Base-by-base conservation (phyloP, 1,284 basidiomycete species). In the Salmacisia buchloeana region DNA sequence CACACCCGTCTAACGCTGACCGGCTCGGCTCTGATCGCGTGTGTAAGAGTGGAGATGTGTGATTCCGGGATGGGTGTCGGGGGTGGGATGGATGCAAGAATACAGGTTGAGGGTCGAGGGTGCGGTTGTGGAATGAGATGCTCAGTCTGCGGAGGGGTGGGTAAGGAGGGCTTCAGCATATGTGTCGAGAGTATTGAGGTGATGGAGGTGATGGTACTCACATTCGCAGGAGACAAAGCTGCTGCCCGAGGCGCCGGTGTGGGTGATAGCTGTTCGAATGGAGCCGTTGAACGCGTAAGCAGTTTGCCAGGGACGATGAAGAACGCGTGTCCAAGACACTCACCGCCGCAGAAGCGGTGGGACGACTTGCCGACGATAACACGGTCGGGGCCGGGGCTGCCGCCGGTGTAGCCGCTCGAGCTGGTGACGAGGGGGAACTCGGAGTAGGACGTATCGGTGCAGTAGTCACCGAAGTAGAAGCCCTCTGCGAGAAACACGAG, bases 351-450 rank as follows among this genome's bases (percentile, higher is more conserved):
- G 63, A 70, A 71, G 33, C 46, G 58, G 39, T 66, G 63, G 41
- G 63, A 60, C 58, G 63, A 49, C 49, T 35, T 45, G 54, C 66
- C 65, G 62, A 70, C 70, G 56, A 73, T 59, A 39, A 71, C 69
- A 29, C 72, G 70, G 65, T 73, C 70, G 13, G 72, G 61, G 23
- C 72, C 72, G 27, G 72, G 72, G 60, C 70, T 72, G 38, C 72
- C 72, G 25, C 69, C 68, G 25, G 39, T 33, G 41, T 54, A 58
- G 12, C 39, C 34, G 27, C 13, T n/a, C n/a, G n/a, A n/a, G 27
- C 25, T 27, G 15, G 25, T 29, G 31, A 36, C 33, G 43, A 65
- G 39, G 3, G 56, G 61, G 57, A 31, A 65, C 65, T 73, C 72
- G 41, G 66, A 13, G 67, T 59, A 72, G 15, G 59, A 33, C 7